phyloP scores from a whole-genome alignment of 1,139 yeast genomes.

The Suhomyces anneliseae region DNA sequence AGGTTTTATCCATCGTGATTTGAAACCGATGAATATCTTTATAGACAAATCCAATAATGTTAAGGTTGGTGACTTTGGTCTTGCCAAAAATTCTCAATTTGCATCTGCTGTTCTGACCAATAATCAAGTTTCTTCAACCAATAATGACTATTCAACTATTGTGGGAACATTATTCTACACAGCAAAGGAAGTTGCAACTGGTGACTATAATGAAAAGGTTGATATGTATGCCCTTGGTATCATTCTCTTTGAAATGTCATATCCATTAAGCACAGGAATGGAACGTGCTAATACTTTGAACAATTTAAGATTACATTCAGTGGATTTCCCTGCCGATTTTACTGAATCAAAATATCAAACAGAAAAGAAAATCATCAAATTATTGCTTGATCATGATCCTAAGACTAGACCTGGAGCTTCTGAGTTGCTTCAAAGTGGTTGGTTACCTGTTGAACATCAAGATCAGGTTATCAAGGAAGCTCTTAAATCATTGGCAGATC shows the following conservation, averaged over 20 bases:
- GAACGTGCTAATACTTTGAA: slow-evolving; percentile 77
- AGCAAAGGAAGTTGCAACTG: slow-evolving; percentile 82
- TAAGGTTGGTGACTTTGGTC: slow-evolving; percentile 95
- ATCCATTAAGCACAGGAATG: slow-evolving; percentile 82
- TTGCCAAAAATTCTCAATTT: slow-evolving; percentile 76
- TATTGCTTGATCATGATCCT: slow-evolving; percentile 78
- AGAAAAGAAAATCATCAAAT: slow-evolving; percentile 65
- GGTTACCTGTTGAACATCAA: slow-evolving; percentile 84
- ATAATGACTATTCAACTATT: slow-evolving; percentile 81
- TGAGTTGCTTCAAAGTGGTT: slow-evolving; percentile 72
- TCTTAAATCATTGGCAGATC: slow-evolving; percentile 77
- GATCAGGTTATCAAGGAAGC: slow-evolving; percentile 91
- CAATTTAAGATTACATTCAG: slow-evolving; percentile 54
- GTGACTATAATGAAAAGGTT: slow-evolving; percentile 84
- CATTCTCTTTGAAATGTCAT: slow-evolving; percentile 93
- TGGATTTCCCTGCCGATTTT: slow-evolving; percentile 71
- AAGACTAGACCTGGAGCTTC: slow-evolving; percentile 73
- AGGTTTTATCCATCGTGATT: slow-evolving; percentile 92
- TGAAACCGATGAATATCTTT: slow-evolving; percentile 94
- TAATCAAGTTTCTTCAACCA: slow-evolving; percentile 37
- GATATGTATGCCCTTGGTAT: slow-evolving; percentile 95
- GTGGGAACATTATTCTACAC: slow-evolving; percentile 93
- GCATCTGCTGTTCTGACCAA: slow-evolving; percentile 39
- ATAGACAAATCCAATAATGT: slow-evolving; percentile 86
- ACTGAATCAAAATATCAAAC: slow-evolving; percentile 47